phyloP scores from a whole-genome alignment of 1,284 basidiomycete species.

The Naganishia liquefaciens region DNA sequence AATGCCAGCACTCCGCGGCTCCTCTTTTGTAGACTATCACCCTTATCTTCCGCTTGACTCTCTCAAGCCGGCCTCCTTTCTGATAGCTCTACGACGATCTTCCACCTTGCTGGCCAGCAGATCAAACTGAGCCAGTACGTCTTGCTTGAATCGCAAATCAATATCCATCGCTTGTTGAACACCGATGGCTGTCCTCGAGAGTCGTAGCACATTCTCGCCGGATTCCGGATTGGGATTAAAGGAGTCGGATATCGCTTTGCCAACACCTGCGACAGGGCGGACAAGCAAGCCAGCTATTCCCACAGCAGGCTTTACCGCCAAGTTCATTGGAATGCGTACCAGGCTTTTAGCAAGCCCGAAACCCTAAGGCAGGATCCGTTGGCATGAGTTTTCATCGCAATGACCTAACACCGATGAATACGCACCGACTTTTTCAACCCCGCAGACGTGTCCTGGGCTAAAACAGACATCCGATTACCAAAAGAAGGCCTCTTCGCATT shows the following conservation, averaged over 20 bases:
- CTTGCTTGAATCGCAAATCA: not conserved
- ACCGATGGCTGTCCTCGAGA: not conserved
- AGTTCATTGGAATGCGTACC: not conserved
- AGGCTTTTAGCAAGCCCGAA: not conserved
- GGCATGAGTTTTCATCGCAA: not conserved
- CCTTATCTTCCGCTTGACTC: no score
- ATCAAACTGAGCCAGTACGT: not conserved
- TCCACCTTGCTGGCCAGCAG: not conserved
- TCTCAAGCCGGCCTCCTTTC: not conserved
- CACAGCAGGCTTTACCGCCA: conserved; percentile 3
- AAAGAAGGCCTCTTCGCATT: no score
- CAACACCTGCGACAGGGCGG: conserved; percentile 12
- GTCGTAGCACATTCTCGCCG: conserved; percentile 2
- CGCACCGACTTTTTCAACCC: conserved; percentile 56
- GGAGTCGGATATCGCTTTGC: conserved; percentile 24
- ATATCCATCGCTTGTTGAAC: not conserved
- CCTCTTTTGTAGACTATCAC: no score
- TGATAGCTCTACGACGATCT: not conserved
- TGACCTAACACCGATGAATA: not conserved
- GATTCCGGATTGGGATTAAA: conserved; percentile 2
- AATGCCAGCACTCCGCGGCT: no score
- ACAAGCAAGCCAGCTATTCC: not conserved
- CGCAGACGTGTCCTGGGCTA: no score
- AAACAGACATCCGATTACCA: no score
- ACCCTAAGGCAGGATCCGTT: not conserved